Percentiles rank a stretch among this genome's conserved stretches.
Conservation (phyloP, 1,284 basidiomycete genomes). For the Puccinia triticina region DNA sequence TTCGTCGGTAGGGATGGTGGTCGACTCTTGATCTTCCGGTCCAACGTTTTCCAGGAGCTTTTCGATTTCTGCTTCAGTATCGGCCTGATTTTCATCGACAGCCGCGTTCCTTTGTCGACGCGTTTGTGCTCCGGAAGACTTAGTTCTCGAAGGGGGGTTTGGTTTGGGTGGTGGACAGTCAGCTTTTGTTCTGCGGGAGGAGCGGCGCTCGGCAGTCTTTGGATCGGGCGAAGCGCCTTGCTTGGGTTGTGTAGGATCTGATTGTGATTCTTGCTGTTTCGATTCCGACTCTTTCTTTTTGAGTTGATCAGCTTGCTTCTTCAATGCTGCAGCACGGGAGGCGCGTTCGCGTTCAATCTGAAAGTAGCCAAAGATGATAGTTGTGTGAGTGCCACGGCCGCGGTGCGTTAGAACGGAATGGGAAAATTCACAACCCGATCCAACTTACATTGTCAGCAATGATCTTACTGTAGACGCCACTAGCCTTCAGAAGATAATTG, state of each 20-base stretch:
- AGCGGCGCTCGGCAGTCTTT: slow-evolving; percentile 17
- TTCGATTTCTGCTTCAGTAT: slow-evolving; percentile 16
- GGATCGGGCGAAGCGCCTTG: not conserved
- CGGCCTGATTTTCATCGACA: not conserved
- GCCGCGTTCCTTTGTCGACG: not conserved
- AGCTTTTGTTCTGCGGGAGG: slow-evolving; percentile 22
- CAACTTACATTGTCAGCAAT: slow-evolving; percentile 46
- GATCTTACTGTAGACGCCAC: slow-evolving; percentile 50
- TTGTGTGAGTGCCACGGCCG: not conserved
- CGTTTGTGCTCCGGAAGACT: slow-evolving; percentile 1
- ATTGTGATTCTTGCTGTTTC: not conserved
- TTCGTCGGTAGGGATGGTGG: not conserved
- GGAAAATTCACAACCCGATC: not conserved
- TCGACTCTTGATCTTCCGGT: slow-evolving; percentile 9
- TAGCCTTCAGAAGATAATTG: slow-evolving; percentile 49
- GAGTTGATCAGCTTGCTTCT: slow-evolving; percentile 30
- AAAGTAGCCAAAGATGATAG: not conserved
- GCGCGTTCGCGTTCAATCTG: slow-evolving; percentile 45
- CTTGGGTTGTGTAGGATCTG: not conserved
- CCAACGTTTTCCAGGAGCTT: slow-evolving; percentile 22
- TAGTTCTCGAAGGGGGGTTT: not conserved
- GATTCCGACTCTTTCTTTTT: slow-evolving; percentile 21
- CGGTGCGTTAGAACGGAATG: not conserved
- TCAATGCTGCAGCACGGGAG: slow-evolving; percentile 33
- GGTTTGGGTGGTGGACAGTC: slow-evolving; percentile 10